Percentiles rank a stretch among this genome's conserved stretches.
Evolutionary conservation across 495 filamentous ascomycete species (phyloP).

Genomic region (Glonium stellatum): DNA sequence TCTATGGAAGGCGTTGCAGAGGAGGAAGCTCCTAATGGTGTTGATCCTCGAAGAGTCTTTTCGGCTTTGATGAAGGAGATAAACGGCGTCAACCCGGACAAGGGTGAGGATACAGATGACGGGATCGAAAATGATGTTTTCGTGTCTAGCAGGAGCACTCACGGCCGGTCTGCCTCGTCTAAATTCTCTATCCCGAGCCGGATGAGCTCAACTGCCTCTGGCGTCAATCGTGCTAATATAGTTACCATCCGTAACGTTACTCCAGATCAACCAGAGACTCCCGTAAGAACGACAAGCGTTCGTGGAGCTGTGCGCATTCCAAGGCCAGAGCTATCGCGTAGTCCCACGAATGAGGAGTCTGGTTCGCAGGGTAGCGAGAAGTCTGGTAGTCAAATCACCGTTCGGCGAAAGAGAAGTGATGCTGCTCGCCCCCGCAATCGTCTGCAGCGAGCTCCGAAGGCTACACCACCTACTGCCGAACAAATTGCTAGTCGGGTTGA

Average conservation of each 20-base stretch:
- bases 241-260: slow-evolving; percentile 21
- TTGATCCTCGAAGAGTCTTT: slow-evolving; percentile 25
- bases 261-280: slow-evolving; percentile 1
- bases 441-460: slow-evolving; percentile 6
- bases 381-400: not conserved
- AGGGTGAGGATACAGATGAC: too few relatives aligned
- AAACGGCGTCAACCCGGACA: too few relatives aligned
- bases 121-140: slow-evolving; percentile 9
- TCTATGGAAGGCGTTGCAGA: slow-evolving; percentile 11
- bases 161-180: not conserved
- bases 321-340: slow-evolving; percentile 3
- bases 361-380: not conserved
- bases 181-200: slow-evolving; percentile 4
- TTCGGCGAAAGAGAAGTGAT: not conserved
- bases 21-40: slow-evolving; percentile 1
- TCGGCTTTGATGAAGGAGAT: slow-evolving; percentile 27
- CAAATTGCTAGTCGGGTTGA: slow-evolving; percentile 30
- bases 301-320: slow-evolving; percentile 12
- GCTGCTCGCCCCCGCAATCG: not conserved
- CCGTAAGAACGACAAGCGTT: slow-evolving; percentile 11
- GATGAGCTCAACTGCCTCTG: slow-evolving; percentile 11
- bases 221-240: slow-evolving; percentile 6
- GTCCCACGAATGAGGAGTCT: not conserved
- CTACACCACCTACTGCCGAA: slow-evolving; percentile 22
- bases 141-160: not conserved